Percentiles rank a stretch among this genome's conserved stretches.
phyloP scores from a whole-genome alignment of 2,329 filamentous ascomycete genomes.

The Dothideomycetes sp. region DNA sequence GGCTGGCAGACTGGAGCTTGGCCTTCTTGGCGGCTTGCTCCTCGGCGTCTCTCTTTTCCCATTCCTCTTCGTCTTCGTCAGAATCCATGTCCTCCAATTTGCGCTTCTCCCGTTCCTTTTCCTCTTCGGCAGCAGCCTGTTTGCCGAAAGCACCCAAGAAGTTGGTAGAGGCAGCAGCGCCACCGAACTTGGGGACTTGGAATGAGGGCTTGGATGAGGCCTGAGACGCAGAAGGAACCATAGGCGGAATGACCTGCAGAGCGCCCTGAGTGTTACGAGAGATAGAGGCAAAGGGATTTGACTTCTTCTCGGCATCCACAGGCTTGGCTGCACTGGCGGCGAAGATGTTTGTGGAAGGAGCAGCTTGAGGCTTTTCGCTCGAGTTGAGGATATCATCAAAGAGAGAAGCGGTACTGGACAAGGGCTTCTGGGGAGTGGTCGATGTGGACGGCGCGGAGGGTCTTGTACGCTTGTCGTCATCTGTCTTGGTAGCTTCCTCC shows the following conservation, averaged over 20 bases:
- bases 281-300: conserved; percentile 14
- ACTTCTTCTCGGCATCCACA: conserved; percentile 6
- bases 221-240: not conserved
- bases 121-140: conserved; percentile 31
- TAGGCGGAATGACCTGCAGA: not conserved
- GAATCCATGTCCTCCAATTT: conserved; percentile 45
- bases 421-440: conserved; percentile 10
- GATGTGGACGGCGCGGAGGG: not conserved
- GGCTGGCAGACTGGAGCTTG: conserved; percentile 31
- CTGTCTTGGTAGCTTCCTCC: conserved; percentile 3
- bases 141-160: conserved; percentile 36
- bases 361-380: conserved; percentile 3
- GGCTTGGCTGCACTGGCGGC: conserved; percentile 8
- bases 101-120: conserved; percentile 38
- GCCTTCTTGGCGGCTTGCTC: conserved; percentile 37
- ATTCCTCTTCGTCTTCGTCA: conserved; percentile 43
- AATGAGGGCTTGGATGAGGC: not conserved
- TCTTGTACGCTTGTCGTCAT: conserved; percentile 11
- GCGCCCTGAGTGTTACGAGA: conserved; percentile 1
- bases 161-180: conserved; percentile 17
- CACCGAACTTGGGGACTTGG: conserved; percentile 11
- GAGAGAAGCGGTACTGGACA: conserved; percentile 13
- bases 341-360: conserved; percentile 3
- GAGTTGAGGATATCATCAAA: conserved; percentile 15
- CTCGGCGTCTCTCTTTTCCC: conserved; percentile 38